These are phyloP conservation scores for Penicillium herquei DNA, from an alignment of 495 filamentous ascomycete species.

Conservation along the genomic window DNA sequence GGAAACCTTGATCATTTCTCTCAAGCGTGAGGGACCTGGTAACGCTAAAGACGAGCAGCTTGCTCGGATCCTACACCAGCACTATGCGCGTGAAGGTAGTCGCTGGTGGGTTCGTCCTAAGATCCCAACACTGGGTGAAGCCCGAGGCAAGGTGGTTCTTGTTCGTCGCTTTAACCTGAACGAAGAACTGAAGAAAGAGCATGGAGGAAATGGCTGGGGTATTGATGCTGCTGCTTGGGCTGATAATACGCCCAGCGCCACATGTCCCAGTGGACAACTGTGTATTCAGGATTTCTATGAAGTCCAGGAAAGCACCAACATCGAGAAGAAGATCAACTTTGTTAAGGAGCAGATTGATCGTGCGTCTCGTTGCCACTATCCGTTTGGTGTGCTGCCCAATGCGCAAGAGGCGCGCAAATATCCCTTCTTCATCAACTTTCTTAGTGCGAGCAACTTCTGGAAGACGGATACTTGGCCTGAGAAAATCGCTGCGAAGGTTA, in stretches of 20 bases:
- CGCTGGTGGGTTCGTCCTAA: constrained; percentile 77
- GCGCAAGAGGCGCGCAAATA: constrained; percentile 36
- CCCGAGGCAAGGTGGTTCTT: constrained; percentile 79
- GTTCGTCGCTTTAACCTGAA: constrained; percentile 75
- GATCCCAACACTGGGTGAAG: constrained; percentile 81
- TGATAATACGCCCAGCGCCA: constrained; percentile 80
- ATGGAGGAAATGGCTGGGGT: constrained; percentile 67
- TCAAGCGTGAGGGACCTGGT: constrained; percentile 90
- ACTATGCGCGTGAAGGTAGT: constrained; percentile 62
- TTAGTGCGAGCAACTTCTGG: constrained; percentile 92
- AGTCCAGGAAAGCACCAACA: constrained; percentile 69
- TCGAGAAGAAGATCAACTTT: constrained; percentile 75
- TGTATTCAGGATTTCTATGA: constrained; percentile 97
- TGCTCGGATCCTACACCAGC: constrained; percentile 62
- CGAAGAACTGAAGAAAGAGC: constrained; percentile 55
- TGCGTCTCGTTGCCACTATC: constrained; percentile 52
- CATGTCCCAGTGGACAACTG: constrained; percentile 68
- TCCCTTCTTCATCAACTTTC: constrained; percentile 88
- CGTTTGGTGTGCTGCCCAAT: constrained; percentile 36
- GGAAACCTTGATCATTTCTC: constrained; percentile 79
- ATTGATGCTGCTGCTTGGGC: constrained; percentile 84
- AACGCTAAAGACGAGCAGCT: constrained; percentile 78
- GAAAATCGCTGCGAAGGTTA: constrained; percentile 85
- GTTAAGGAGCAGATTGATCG: constrained; percentile 73
- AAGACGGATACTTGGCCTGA: constrained; percentile 90